A percentile compares a stretch with the other conserved stretches of the same genome.
phyloP scores from a whole-genome alignment of 495 filamentous ascomycete genomes.

The Podospora fimiseda region DNA sequence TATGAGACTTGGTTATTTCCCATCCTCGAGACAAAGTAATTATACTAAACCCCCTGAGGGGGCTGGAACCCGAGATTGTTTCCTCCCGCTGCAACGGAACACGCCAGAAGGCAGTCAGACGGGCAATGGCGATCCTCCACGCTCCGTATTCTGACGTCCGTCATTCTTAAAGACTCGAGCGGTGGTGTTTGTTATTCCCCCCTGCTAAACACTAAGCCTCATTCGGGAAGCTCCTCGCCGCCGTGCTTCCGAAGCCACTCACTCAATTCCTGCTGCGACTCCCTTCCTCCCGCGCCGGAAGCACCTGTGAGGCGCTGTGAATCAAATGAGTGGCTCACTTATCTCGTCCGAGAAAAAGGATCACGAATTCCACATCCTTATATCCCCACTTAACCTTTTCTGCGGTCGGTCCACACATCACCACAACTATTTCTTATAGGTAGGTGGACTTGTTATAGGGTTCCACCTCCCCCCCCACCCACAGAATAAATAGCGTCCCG shows the following conservation, averaged over 20 bases:
- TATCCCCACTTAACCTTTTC: too few relatives aligned
- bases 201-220: neutral
- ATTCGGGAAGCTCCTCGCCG: neutral
- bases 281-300: neutral
- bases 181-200: neutral
- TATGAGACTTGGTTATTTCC: neutral
- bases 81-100: too few relatives aligned
- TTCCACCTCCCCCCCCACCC: too few relatives aligned
- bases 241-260: neutral
- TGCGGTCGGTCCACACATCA: neutral
- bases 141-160: neutral
- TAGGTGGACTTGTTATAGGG: neutral
- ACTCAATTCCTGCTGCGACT: neutral
- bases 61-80: too few relatives aligned
- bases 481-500: too few relatives aligned
- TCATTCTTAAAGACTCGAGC: neutral
- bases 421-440: neutral
- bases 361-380: too few relatives aligned
- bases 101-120: neutral
- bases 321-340: too few relatives aligned
- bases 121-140: neutral
- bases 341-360: too few relatives aligned
- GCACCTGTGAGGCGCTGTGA: neutral
- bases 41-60: too few relatives aligned
- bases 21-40: neutral